phyloP scores from a whole-genome alignment of 2,329 filamentous ascomycete species.

The Cladorrhinum sp. region DNA sequence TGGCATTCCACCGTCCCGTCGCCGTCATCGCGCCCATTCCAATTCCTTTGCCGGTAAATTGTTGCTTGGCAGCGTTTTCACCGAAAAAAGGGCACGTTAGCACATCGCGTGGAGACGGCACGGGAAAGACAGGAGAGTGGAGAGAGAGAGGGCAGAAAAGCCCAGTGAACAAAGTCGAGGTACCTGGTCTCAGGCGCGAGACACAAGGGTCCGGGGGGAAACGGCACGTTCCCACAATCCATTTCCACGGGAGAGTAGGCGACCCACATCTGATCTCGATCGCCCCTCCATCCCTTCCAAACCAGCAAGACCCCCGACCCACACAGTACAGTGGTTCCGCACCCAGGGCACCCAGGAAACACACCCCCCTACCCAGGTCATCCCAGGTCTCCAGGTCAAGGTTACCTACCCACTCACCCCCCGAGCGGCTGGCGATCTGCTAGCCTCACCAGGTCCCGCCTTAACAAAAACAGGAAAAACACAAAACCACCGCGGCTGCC shows the following conservation, averaged over 20 bases:
- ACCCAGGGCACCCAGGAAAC: background rate
- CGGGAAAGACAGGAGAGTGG: background rate
- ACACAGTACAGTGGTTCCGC: slow-evolving; percentile 4
- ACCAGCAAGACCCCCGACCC: slow-evolving; percentile 6
- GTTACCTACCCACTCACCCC: slow-evolving; percentile 8
- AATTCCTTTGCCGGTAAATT: background rate
- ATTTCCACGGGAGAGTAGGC: slow-evolving; percentile 23
- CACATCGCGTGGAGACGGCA: background rate
- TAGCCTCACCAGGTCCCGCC: slow-evolving; percentile 13
- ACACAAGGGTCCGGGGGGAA: slow-evolving; percentile 16
- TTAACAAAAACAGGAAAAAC: slow-evolving; percentile 22
- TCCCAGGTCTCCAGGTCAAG: background rate
- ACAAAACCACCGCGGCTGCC: slow-evolving; percentile 18
- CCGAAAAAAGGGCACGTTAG: background rate
- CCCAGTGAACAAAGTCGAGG: slow-evolving; percentile 13
- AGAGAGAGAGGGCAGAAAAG: background rate
- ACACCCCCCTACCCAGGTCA: background rate
- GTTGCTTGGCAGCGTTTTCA: background rate
- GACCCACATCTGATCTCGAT: slow-evolving; percentile 25
- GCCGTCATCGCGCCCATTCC: background rate
- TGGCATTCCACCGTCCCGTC: background rate
- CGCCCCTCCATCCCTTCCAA: slow-evolving; percentile 16
- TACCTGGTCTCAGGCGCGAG: slow-evolving; percentile 14
- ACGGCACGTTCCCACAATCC: slow-evolving; percentile 24
- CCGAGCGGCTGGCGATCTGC: slow-evolving; percentile 17